Percentiles rank a stretch among this genome's conserved stretches.
These are phyloP conservation scores for Baorangia bicolor DNA, from an alignment of 768 basidiomycete genomes.

Conservation along the genomic window DNA sequence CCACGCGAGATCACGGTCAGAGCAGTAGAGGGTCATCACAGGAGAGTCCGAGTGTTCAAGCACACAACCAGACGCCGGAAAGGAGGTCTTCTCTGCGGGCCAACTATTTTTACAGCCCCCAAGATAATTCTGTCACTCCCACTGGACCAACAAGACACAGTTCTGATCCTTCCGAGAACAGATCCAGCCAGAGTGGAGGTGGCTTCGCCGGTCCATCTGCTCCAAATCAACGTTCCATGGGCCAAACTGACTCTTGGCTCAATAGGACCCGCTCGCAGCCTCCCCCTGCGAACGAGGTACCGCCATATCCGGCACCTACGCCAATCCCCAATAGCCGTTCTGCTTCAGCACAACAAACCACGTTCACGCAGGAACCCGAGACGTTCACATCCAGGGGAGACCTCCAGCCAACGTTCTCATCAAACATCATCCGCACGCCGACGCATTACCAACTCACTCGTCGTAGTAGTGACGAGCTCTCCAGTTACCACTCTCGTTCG, in stretches of 20 bases:
- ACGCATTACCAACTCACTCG: constrained; percentile 47
- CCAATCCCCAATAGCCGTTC: constrained; percentile 13
- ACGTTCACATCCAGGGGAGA: constrained; percentile 51
- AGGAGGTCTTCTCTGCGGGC: constrained; percentile 13
- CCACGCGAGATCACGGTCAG: constrained; percentile 24
- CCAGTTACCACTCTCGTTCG: constrained; percentile 23
- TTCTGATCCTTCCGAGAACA: constrained; percentile 23
- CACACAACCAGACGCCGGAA: constrained; percentile 25
- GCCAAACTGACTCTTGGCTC: constrained; percentile 15
- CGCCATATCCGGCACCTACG: constrained; percentile 32
- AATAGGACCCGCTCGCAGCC: constrained; percentile 26
- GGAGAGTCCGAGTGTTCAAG: constrained; percentile 14
- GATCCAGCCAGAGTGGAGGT: constrained; percentile 7
- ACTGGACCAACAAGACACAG: constrained; percentile 23
- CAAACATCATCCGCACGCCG: constrained; percentile 69
- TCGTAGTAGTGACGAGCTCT: constrained; percentile 26
- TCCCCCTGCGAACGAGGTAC: constrained; percentile 14
- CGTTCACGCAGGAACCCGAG: constrained; percentile 34
- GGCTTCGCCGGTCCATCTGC: constrained; percentile 15
- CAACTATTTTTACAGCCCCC: constrained; percentile 19
- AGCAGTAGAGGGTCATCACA: constrained; percentile 15
- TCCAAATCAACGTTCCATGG: constrained; percentile 14
- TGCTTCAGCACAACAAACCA: constrained; percentile 9
- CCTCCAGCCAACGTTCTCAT: constrained; percentile 66
- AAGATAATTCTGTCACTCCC: constrained; percentile 14